phyloP scores from a whole-genome alignment of 1,139 yeast genomes.

The Geotrichum bryndzae region DNA sequence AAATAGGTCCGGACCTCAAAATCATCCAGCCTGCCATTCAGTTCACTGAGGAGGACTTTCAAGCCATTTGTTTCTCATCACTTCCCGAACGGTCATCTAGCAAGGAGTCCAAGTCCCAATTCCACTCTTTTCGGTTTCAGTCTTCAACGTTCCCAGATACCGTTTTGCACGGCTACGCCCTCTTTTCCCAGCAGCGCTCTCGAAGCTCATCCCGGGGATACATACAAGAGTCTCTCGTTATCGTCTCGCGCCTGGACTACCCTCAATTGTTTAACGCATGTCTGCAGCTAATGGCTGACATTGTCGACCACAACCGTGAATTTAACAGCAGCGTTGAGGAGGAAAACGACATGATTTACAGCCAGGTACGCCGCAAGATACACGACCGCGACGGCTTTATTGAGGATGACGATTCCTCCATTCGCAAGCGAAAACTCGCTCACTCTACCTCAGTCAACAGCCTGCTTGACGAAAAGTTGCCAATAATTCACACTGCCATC shows the following conservation, averaged over 20 bases:
- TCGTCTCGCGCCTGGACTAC: slow-evolving; percentile 26
- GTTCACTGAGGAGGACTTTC: slow-evolving; percentile 28
- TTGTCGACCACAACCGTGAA: slow-evolving; percentile 15
- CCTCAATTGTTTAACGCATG: slow-evolving; percentile 28
- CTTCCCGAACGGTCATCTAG: slow-evolving; percentile 27
- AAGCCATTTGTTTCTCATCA: slow-evolving; percentile 30
- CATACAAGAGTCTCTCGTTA: slow-evolving; percentile 30
- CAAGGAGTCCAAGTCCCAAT: slow-evolving; percentile 17
- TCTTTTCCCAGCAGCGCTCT: slow-evolving; percentile 26
- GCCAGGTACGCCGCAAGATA: slow-evolving; percentile 3
- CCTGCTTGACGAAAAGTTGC: slow-evolving; percentile 24
- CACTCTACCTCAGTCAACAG: neutral
- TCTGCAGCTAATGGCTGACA: slow-evolving; percentile 20
- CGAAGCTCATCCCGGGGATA: slow-evolving; percentile 25
- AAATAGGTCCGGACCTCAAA: slow-evolving; percentile 35
- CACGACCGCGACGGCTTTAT: slow-evolving; percentile 4
- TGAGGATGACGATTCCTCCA: slow-evolving; percentile 1
- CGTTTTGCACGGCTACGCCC: slow-evolving; percentile 24
- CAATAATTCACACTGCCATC: slow-evolving; percentile 30
- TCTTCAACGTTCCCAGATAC: slow-evolving; percentile 13
- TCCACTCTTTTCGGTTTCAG: slow-evolving; percentile 25
- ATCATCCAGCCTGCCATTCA: slow-evolving; percentile 28
- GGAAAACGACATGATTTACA: slow-evolving; percentile 8
- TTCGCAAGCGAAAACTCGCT: slow-evolving; percentile 2
- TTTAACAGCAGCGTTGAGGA: slow-evolving; percentile 1